A percentile compares a stretch with the other conserved stretches of the same genome.
Conservation (phyloP, 106 monocot genomes). For the Cymbidium sinense region DNA sequence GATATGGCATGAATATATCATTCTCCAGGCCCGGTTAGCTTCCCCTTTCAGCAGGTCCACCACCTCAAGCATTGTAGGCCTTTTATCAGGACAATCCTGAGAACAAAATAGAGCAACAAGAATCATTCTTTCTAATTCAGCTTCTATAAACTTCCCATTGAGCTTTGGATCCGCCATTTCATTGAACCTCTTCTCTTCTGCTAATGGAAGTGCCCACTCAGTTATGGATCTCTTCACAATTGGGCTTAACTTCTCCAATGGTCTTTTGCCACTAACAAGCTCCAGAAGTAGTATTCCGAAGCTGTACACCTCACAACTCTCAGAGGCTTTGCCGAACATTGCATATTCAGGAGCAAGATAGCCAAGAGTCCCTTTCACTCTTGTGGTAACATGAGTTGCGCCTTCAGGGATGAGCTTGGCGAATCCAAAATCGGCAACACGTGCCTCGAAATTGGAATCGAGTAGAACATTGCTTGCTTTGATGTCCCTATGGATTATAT, state of each 20-base stretch:
- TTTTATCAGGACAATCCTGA: constrained; percentile 29
- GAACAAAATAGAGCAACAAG: constrained; percentile 47
- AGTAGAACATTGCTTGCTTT: no score
- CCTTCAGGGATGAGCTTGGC: constrained; percentile 60
- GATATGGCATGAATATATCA: constrained; percentile 22
- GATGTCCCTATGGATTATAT: no score
- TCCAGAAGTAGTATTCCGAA: constrained; percentile 51
- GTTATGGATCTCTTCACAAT: constrained; percentile 17
- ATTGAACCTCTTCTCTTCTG: constrained; percentile 26
- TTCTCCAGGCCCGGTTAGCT: constrained; percentile 21
- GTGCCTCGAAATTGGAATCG: constrained; percentile 42
- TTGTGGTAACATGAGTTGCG: constrained; percentile 47
- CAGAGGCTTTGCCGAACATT: constrained; percentile 50
- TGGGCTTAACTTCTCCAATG: constrained; percentile 29
- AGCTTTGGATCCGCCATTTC: constrained; percentile 42
- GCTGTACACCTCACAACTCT: constrained; percentile 62
- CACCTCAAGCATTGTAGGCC: no score
- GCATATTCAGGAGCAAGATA: no score
- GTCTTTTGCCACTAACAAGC: constrained; percentile 46
- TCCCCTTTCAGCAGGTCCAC: constrained; percentile 29
- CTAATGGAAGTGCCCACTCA: constrained; percentile 56
- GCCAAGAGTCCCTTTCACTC: no score
- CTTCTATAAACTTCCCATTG: constrained; percentile 23
- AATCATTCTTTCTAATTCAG: constrained; percentile 36
- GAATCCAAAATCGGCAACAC: constrained; percentile 59